A percentile compares a stretch with the other conserved stretches of the same genome.
These are phyloP conservation scores for Pestalotiopsis sp. DNA, from an alignment of 2,329 filamentous ascomycete species.

Conservation along the genomic window DNA sequence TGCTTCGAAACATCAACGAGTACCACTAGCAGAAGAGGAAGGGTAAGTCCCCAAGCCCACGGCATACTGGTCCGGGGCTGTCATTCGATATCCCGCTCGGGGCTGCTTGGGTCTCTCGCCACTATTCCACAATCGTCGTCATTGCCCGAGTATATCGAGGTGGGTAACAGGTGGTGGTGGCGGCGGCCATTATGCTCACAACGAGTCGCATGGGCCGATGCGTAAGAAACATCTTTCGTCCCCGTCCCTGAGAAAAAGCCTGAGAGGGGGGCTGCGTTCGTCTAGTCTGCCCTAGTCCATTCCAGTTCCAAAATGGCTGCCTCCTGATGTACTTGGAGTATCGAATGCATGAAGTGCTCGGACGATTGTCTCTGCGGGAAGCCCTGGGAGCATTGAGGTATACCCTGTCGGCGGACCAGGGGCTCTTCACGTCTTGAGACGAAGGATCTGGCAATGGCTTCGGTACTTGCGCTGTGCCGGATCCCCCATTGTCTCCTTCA, in stretches of 20 bases:
- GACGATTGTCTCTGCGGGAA: background rate
- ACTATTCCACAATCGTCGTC: background rate
- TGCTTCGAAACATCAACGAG: background rate
- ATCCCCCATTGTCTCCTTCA: background rate
- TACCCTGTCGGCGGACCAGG: background rate
- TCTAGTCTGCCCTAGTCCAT: conserved; percentile 4
- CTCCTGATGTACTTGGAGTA: conserved; percentile 9
- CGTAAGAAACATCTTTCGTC: conserved; percentile 1
- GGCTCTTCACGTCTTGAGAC: conserved; percentile 1
- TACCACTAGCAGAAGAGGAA: background rate
- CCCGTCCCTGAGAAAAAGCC: background rate
- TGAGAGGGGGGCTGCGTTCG: background rate
- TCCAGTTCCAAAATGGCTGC: background rate
- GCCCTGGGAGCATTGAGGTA: background rate
- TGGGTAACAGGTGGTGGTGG: background rate
- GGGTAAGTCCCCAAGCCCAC: background rate
- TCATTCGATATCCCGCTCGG: background rate
- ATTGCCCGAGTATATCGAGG: background rate
- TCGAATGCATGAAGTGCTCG: conserved; percentile 14
- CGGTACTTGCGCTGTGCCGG: background rate
- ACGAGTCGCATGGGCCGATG: conserved; percentile 1
- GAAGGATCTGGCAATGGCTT: background rate
- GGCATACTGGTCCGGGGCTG: background rate
- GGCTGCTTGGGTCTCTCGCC: background rate
- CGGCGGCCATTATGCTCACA: background rate